Base-by-base conservation (phyloP, 78 protist genomes). In the Thecamonas trahens region DNA sequence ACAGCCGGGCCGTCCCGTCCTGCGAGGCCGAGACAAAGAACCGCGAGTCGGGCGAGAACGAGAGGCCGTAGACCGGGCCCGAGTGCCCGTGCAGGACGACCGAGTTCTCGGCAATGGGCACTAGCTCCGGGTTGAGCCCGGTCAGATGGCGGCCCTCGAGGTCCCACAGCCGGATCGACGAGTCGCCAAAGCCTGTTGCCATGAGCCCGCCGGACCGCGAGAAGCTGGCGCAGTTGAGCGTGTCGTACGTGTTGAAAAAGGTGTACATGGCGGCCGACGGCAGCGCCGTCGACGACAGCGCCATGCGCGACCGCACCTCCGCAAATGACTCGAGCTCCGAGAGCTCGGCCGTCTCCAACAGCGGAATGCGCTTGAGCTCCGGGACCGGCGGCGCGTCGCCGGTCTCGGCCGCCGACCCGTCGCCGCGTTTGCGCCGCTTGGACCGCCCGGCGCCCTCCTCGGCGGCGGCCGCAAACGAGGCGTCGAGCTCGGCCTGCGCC, bases 221-320 rank as follows among this genome's bases (percentile, higher is more conserved):
- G 29, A 91, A 57, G 7, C 61, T 53, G 13, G 80, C 26, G 29
- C 54, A 28, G 55, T 75, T 78, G 47, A 90, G 32, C 45, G 79
- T 67, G 65, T 78, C 73, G 22, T 65, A 35, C 0, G 89, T 32
- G 70, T 91, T 85, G 70, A 87, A 68, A 4, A 87, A 45, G 3
- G 95, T 85, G 71, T 78, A 85, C 49, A 72, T 76, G 76, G 90
- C 80, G 53, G 72, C 61, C 0, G 92, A 85, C 13, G 94, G 94
- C 38, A 88, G 74, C 15, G 62, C 24, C 17, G 77, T 22, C 0
- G 85, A 14, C 0, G 82, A 68, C 34, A 84, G 57, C 31, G 81
- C 42, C 24, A 80, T 76, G 45, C 82, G 59, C 42, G 72, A 72
- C 49, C 83, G 37, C 66, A 76, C 44, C 28, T 88, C 90, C 2